Percentiles rank a stretch among this genome's conserved stretches.
These are phyloP conservation scores for Claviceps arundinis DNA, from an alignment of 2,329 filamentous ascomycete genomes.

Conservation along the genomic window DNA sequence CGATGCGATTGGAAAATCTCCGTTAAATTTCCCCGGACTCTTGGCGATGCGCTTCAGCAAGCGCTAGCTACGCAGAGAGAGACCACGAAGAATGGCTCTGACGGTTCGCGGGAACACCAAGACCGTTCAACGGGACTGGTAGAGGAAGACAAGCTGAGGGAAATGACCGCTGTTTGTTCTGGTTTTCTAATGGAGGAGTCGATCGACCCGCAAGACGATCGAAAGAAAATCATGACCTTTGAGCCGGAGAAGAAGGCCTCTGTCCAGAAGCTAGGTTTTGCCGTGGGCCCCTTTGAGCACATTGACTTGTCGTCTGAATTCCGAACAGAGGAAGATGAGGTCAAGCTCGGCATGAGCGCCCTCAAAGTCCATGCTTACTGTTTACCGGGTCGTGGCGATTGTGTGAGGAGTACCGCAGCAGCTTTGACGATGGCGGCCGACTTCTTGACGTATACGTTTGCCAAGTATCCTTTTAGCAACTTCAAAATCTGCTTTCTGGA, in stretches of 20 bases:
- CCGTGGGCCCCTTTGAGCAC: conserved; percentile 87
- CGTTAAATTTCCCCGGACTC: conserved; percentile 70
- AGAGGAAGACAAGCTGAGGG: conserved; percentile 74
- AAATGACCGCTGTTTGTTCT: conserved; percentile 83
- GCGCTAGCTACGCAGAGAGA: conserved; percentile 29
- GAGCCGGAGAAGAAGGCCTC: conserved; percentile 61
- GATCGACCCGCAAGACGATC: conserved; percentile 60
- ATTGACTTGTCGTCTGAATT: conserved; percentile 77
- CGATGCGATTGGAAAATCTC: conserved; percentile 80
- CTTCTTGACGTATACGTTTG: conserved; percentile 76
- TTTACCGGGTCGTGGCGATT: conserved; percentile 66
- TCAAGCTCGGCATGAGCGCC: conserved; percentile 76
- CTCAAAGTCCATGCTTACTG: conserved; percentile 87
- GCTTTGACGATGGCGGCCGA: conserved; percentile 82
- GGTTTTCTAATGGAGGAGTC: conserved; percentile 79
- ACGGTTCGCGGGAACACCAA: conserved; percentile 27
- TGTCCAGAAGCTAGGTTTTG: conserved; percentile 84
- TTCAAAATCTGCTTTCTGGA: conserved; percentile 94
- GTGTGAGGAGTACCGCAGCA: conserved; percentile 76
- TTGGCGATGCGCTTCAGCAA: conserved; percentile 60
- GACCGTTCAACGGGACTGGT: conserved; percentile 32
- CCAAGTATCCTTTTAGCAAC: conserved; percentile 79
- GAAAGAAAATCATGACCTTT: conserved; percentile 81
- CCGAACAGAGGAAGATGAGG: conserved; percentile 80
- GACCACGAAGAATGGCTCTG: conserved; percentile 15